These are phyloP conservation scores for Pecoramyces ruminantium DNA, from an alignment of 192 early-diverging fungal species.

Conservation along the genomic window DNA sequence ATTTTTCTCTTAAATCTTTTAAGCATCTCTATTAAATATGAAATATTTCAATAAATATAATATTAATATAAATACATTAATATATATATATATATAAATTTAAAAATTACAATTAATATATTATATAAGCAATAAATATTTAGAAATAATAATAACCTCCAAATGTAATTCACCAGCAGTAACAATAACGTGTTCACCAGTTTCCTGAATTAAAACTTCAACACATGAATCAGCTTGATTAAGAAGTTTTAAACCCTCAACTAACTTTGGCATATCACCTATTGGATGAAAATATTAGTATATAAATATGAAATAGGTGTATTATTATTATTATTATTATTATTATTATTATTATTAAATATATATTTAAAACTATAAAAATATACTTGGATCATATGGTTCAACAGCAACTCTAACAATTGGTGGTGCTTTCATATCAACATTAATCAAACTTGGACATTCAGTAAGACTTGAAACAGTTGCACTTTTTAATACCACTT, in stretches of 20 bases:
- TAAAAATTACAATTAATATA: no score
- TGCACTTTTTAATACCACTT: slow-evolving; percentile 82
- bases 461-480: slow-evolving; percentile 60
- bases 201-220: slow-evolving; percentile 77
- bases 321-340: no score
- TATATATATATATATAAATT: no score
- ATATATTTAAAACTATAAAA: background rate
- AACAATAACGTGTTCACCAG: slow-evolving; percentile 91
- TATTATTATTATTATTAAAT: no score
- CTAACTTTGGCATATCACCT: slow-evolving; percentile 70
- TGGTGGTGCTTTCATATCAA: slow-evolving; percentile 49
- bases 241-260: slow-evolving; percentile 68
- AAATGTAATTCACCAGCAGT: slow-evolving; percentile 94
- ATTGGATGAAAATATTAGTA: slow-evolving; percentile 6
- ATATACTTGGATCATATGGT: slow-evolving; percentile 60
- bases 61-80: background rate
- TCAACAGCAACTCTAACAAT: slow-evolving; percentile 95
- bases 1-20: slow-evolving; percentile 81
- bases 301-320: no score
- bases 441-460: slow-evolving; percentile 61
- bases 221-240: slow-evolving; percentile 93
- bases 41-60: background rate
- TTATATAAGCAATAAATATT: no score
- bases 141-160: slow-evolving; percentile 34
- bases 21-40: slow-evolving; percentile 52